A percentile compares a stretch with the other conserved stretches of the same genome.
Conservation (phyloP, 495 filamentous ascomycete species). For the Podospora conica region DNA sequence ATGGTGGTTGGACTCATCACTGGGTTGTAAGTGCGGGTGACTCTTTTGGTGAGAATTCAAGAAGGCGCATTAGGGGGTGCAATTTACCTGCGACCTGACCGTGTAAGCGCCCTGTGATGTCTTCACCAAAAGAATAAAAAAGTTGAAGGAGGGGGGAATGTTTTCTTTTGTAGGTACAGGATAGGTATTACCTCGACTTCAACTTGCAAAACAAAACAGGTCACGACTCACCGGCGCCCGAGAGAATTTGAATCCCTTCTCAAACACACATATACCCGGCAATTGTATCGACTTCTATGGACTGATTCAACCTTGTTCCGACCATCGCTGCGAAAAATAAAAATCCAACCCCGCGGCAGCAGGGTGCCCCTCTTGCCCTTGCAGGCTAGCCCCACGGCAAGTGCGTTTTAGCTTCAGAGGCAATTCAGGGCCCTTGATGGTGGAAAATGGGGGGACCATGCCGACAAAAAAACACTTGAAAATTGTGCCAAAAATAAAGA, state of each 20-base stretch:
- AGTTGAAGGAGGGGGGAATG: background rate
- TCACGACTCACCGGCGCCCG: background rate
- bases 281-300: background rate
- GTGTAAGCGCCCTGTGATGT: background rate
- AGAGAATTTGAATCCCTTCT: constrained; percentile 17
- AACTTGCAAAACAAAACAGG: background rate
- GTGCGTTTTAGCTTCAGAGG: background rate
- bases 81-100: background rate
- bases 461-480: background rate
- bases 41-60: background rate
- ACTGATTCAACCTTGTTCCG: constrained; percentile 4
- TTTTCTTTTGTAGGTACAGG: background rate
- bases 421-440: background rate
- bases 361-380: constrained; percentile 25
- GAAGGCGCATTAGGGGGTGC: background rate
- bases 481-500: background rate
- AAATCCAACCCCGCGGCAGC: constrained; percentile 12
- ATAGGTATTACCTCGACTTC: background rate
- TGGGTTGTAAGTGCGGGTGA: constrained; percentile 3
- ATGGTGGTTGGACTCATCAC: background rate
- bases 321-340: constrained; percentile 9
- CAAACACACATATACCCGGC: constrained; percentile 8
- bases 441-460: background rate
- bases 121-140: background rate
- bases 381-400: constrained; percentile 16